A percentile compares a stretch with the other conserved stretches of the same genome.
Evolutionary conservation across 805 yeast species (phyloP).

Genomic region (Kuraishia borneana): DNA sequence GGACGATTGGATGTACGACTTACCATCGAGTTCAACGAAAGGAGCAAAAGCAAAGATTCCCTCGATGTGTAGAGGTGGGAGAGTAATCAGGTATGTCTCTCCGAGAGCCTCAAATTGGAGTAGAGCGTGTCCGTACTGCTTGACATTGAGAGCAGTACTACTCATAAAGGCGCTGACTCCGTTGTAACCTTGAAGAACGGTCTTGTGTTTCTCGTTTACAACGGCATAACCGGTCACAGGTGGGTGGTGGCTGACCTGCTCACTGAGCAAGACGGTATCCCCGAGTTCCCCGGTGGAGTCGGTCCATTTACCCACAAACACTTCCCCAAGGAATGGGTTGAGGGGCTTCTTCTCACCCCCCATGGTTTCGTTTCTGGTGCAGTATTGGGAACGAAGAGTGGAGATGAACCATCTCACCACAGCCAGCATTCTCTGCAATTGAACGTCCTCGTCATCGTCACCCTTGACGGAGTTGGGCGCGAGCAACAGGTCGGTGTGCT

Average conservation of each 20-base stretch:
- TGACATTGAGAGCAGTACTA: constrained; percentile 66
- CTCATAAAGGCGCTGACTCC: constrained; percentile 80
- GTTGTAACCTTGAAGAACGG: constrained; percentile 76
- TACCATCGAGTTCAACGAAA: constrained; percentile 87
- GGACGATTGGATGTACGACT: constrained; percentile 73
- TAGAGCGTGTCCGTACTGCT: constrained; percentile 87
- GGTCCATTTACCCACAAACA: constrained; percentile 83
- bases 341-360: constrained; percentile 97
- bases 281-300: constrained; percentile 47
- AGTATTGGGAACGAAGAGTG: constrained; percentile 86
- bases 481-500: constrained; percentile 73
- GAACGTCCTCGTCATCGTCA: constrained; percentile 32
- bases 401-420: constrained; percentile 89
- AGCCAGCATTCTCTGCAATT: constrained; percentile 59
- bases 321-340: constrained; percentile 93
- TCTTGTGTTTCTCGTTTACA: constrained; percentile 58
- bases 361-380: constrained; percentile 81
- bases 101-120: constrained; percentile 48
- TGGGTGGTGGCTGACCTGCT: constrained; percentile 96
- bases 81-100: constrained; percentile 70
- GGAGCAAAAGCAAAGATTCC: constrained; percentile 89
- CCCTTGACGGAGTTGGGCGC: constrained; percentile 47
- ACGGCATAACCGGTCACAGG: constrained; percentile 92
- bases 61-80: constrained; percentile 92
- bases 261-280: constrained; percentile 69